Percentiles rank a stretch among this genome's conserved stretches.
These are phyloP conservation scores for Coccinonectria pachysandricola DNA, from an alignment of 2,329 filamentous ascomycete genomes.

Conservation along the genomic window DNA sequence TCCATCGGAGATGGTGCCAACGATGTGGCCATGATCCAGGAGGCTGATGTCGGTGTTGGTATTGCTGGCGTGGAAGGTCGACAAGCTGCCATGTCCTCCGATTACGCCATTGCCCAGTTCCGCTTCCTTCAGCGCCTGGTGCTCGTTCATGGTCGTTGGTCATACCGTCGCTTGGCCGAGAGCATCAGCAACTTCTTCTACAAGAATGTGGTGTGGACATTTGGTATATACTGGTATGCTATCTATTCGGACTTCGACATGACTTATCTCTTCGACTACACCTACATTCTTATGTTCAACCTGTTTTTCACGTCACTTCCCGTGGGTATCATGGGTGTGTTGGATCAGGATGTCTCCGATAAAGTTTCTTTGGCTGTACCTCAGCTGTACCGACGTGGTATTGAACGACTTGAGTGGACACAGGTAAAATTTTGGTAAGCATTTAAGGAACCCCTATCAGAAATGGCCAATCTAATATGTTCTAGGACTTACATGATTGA, in stretches of 20 bases:
- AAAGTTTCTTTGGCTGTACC: conserved; percentile 88
- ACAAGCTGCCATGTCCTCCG: conserved; percentile 91
- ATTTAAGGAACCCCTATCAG: neutral
- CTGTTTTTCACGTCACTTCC: conserved; percentile 92
- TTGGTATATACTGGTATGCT: conserved; percentile 94
- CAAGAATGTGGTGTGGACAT: conserved; percentile 99
- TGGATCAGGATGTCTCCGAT: conserved; percentile 95
- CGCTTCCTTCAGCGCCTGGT: conserved; percentile 76
- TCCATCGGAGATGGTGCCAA: conserved; percentile 92
- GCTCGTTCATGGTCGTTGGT: conserved; percentile 88
- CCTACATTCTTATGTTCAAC: conserved; percentile 95
- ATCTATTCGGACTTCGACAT: conserved; percentile 94
- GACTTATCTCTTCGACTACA: conserved; percentile 95
- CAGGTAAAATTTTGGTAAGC: conserved; percentile 90
- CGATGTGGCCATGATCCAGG: conserved; percentile 96
- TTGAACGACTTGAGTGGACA: conserved; percentile 94
- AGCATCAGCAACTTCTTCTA: conserved; percentile 99
- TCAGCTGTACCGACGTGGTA: conserved; percentile 88
- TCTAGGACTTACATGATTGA: conserved; percentile 84
- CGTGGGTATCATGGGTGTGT: conserved; percentile 88
- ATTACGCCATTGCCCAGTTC: conserved; percentile 93
- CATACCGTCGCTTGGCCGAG: conserved; percentile 87
- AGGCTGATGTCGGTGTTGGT: conserved; percentile 91
- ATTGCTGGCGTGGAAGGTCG: conserved; percentile 89
- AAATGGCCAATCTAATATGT: conserved; percentile 5